Base-by-base conservation (phyloP, 164 flowering plant species). In the Litsea cubeba region DNA sequence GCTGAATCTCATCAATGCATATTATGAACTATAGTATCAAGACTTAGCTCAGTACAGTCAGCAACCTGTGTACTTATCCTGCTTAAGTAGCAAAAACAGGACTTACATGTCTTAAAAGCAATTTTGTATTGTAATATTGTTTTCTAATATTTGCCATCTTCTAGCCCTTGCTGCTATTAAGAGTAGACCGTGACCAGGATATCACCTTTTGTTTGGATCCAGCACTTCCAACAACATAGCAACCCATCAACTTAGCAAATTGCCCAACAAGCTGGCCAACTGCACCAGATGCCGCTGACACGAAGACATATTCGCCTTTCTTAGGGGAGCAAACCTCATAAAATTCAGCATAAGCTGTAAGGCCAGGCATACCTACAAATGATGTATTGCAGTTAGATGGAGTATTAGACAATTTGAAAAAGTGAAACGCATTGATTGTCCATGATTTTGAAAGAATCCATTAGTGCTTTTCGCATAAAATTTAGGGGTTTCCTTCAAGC, bases 221-320 rank as follows among this genome's bases (percentile, higher is more conserved):
- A 5, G 67, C 75, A 22, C 71, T 76, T 23, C 78, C 78, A 66
- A 76, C 79, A 10, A 77, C 76, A 64, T 77, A 77, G 62, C 79
- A 77, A 25, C 76, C 73, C 73, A 77, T 73, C 40, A 72, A 22
- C 76, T 77, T 77, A 23, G 79, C 79, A 22, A 77, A 69, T 22
- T 77, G 79, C 26, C 79, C 79, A 68, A 76, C 79, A 40, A 76
- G 72, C 46, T 76, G 79, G 26, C 79, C 75, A 40, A 73, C 76
- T 50, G 79, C 79, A 49, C 76, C 76, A 15, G 65, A 50, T 1
- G 79, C 79, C 15, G 79, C 76, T 3, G 79, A 77, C 0, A 77
- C 58, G 6, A 62, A 77, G 18, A 77, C 79, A 22, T 20, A n/a
- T 62, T 77, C 76, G 8, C 76, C 79, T 62, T 69, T 69, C 72